Evolutionary conservation across 202 grass and related monocot genomes (phyloP), one percentile per base, ranked within the genome.

Genomic region (Miscanthus sacchariflorus): DNA sequence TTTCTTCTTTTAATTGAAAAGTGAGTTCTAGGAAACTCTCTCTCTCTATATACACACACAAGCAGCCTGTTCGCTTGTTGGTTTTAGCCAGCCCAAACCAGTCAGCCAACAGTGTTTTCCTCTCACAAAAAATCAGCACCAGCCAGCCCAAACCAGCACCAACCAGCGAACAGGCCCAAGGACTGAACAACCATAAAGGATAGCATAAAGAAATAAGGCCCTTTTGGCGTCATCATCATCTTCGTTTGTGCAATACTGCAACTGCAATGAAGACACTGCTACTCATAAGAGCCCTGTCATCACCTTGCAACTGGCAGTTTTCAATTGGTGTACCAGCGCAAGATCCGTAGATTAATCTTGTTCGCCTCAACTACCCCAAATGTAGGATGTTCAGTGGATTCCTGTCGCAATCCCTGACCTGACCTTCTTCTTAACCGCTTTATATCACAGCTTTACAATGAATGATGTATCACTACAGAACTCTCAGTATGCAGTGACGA

Each of bases 261-360:
- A 24, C n/a, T 23, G 58, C 58, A 38, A 82, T 82, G 64, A 77
- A 30, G 78, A 77, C 72, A 90, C 27, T 71, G 50, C 83, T 72
- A 72, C 88, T 90, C 70, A 81, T 86, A 42, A 28, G 42, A 86
- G 71, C 40, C 33, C 39, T 77, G 23, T 77, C 49, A 36, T 61
- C 81, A 72, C 54, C 27, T 39, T 7, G 48, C 27, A 76, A 63
- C 25, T 63, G 69, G 63, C 14, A 61, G 27, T 82, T 86, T 89
- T 86, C 78, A 67, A 86, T 90, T 82, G 79, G 7, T 54, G 72
- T 52, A 78, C 88, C 79, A 63, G 83, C 63, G 38, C 63, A 82
- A 77, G 28, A 21, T 72, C 48, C 43, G 54, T 77, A 28, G 14
- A 39, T 36, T 36, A 36, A 59, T 81, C 39, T 38, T 49, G 27